Evolutionary conservation across 2,329 filamentous ascomycete genomes (phyloP).

Genomic region (Colletotrichum higginsianum): DNA sequence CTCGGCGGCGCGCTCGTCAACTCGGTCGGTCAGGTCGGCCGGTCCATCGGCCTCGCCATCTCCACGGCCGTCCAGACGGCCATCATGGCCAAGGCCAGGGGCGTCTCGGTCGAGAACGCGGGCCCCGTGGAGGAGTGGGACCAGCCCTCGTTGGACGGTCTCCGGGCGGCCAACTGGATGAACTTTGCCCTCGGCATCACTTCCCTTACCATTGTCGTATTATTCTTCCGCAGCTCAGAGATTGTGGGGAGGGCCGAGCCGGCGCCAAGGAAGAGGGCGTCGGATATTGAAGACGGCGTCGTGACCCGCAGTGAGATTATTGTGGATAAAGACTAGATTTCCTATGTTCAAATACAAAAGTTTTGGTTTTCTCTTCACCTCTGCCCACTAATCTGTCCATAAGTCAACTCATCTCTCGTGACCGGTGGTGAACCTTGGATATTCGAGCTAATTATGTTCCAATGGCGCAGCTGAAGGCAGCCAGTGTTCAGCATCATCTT

Average conservation of each 20-base stretch:
- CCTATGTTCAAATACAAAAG: slow-evolving; percentile 19
- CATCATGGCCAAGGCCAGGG: slow-evolving; percentile 67
- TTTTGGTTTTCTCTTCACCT: slow-evolving; percentile 4
- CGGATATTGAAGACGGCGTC: slow-evolving; percentile 40
- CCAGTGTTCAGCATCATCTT: not conserved
- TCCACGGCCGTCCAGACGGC: slow-evolving; percentile 76
- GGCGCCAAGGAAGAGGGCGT: slow-evolving; percentile 16
- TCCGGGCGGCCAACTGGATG: slow-evolving; percentile 67
- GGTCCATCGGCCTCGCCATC: slow-evolving; percentile 76
- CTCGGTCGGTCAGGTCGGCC: slow-evolving; percentile 74
- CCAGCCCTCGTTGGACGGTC: slow-evolving; percentile 60
- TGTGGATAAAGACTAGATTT: slow-evolving; percentile 21
- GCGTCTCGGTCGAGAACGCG: slow-evolving; percentile 59
- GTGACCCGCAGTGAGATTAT: slow-evolving; percentile 32
- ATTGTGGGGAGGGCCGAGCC: slow-evolving; percentile 62
- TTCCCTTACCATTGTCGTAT: slow-evolving; percentile 60
- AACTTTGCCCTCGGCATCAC: slow-evolving; percentile 64
- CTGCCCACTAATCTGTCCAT: too few species aligned
- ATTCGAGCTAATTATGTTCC: not conserved
- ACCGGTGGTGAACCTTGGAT: not conserved
- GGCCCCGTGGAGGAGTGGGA: slow-evolving; percentile 62
- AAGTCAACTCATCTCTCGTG: not conserved
- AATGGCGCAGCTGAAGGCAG: not conserved
- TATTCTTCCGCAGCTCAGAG: slow-evolving; percentile 67
- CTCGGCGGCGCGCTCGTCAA: slow-evolving; percentile 79